Evolutionary conservation across 495 filamentous ascomycete genomes (phyloP), one percentile per base, ranked within the genome.

Genomic region (Acidiella bohemica): DNA sequence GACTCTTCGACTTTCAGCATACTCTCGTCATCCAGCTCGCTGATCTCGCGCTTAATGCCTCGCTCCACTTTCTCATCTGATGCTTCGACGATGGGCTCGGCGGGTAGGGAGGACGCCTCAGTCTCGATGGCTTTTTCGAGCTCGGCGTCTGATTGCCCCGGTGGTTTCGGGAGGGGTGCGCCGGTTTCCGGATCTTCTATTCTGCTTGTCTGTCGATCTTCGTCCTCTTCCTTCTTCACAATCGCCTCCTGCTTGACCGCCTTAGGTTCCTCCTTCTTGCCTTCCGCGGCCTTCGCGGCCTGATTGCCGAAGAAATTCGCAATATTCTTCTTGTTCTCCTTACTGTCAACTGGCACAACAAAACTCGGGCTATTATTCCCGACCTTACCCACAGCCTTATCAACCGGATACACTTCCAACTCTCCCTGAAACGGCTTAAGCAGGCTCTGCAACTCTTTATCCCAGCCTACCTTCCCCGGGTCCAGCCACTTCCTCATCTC

Each of bases 341-440:
- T 77, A 58, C 80, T 85, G 49, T 76, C 68, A 30, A 94, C 61
- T 0, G 86, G 86, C 1, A 93, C 64, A 27, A 96, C 71, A 55
- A 96, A 94, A 2, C 64, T 67, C 0, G 80, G 75, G 13, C 78
- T 84, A 55, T 93, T 81, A 46, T 93, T 93, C n/a, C 88, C 86
- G 1, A 93, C 90, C 62, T 94, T 95, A 0, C 86, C 86, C 0
- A 97, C 90, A 10, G 90, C 87, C 56, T 82, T 83, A 32, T 70
- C 72, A 2, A 97, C 90, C 11, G 78, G 71, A 56, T 93, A 95
- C 20, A 79, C 75, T 29, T 92, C 87, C 21, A 97, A 59, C 41
- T 84, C 82, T 0, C 82, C 83, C 19, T 69, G 58, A 45, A 75
- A 95, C 0, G 90, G 86, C 50, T 71, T 76, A 19, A 96, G 55